Percentiles rank a stretch among this genome's conserved stretches.
Evolutionary conservation across 306 rosid species (phyloP).

Genomic region (Aeschynomene evenia): DNA sequence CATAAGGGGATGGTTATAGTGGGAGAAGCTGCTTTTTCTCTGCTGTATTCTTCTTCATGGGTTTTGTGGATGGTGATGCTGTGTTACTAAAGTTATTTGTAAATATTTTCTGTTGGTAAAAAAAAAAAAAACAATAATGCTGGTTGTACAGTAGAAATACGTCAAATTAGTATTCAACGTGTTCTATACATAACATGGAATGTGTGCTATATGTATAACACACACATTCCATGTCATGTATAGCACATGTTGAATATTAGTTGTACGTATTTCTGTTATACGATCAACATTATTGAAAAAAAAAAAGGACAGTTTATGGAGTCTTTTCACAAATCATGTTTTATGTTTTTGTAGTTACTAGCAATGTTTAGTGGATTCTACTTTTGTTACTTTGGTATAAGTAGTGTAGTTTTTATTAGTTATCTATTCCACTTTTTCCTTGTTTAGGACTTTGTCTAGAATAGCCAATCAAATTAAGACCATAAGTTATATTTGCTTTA

Average conservation of each 20-base stretch:
- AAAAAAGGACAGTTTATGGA: slow-evolving; percentile 29
- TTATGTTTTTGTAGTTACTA: slow-evolving; percentile 39
- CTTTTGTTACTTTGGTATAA: slow-evolving; percentile 44
- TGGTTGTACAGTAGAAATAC: too few relatives aligned
- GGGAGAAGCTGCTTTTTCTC: slow-evolving; percentile 40
- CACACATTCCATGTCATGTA: too few relatives aligned
- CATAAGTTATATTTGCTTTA: not conserved
- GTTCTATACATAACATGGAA: too few relatives aligned
- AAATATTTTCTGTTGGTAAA: slow-evolving; percentile 50
- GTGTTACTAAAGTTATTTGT: slow-evolving; percentile 56
- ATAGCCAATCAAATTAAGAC: not conserved
- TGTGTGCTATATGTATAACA: too few relatives aligned
- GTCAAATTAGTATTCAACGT: too few relatives aligned
- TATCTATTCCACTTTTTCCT: slow-evolving; percentile 25
- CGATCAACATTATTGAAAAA: too few relatives aligned
- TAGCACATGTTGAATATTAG: too few relatives aligned
- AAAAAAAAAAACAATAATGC: slow-evolving; percentile 24
- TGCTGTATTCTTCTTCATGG: slow-evolving; percentile 43
- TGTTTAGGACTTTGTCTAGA: slow-evolving; percentile 19
- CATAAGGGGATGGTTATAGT: slow-evolving; percentile 34
- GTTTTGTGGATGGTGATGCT: slow-evolving; percentile 55
- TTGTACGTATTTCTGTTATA: too few relatives aligned
- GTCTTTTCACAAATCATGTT: slow-evolving; percentile 24
- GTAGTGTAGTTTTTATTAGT: slow-evolving; percentile 40
- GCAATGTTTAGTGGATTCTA: slow-evolving; percentile 30